phyloP scores from a whole-genome alignment of 495 filamentous ascomycete species.

The Aspergillus kassunensis region DNA sequence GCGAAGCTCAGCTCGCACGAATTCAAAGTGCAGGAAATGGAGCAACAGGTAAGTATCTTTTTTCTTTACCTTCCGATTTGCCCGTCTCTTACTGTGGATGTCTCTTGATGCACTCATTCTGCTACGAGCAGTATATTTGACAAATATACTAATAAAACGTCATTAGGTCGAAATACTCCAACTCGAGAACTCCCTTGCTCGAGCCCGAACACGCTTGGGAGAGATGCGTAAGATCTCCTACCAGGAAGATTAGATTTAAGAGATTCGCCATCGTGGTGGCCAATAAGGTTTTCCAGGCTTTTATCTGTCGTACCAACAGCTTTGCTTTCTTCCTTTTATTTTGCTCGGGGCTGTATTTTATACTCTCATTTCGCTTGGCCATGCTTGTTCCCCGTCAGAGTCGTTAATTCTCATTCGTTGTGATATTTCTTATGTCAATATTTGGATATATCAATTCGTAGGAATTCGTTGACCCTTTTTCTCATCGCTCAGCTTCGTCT shows the following conservation, averaged over 20 bases:
- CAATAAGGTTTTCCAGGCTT: neutral
- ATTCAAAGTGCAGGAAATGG: slow-evolving; percentile 98
- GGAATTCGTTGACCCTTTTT: neutral
- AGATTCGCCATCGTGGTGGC: neutral
- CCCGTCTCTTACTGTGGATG: neutral
- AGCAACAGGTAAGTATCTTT: slow-evolving; percentile 76
- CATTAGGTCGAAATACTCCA: slow-evolving; percentile 91
- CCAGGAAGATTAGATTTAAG: slow-evolving; percentile 61
- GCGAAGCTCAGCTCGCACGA: slow-evolving; percentile 81
- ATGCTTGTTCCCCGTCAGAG: neutral
- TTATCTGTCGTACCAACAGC: neutral
- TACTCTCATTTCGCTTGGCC: neutral
- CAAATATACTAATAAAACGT: neutral
- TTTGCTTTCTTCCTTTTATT: neutral
- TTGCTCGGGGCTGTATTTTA: neutral
- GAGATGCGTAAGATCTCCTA: slow-evolving; percentile 99
- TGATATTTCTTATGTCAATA: slow-evolving; percentile 1
- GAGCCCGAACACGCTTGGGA: slow-evolving; percentile 77
- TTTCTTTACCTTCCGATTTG: slow-evolving; percentile 7
- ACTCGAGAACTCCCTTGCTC: slow-evolving; percentile 81
- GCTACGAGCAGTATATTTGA: neutral
- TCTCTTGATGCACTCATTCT: neutral
- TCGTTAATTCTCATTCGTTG: slow-evolving; percentile 3
- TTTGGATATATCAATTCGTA: slow-evolving; percentile 15
- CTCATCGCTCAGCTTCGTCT: neutral